phyloP scores from a whole-genome alignment of 139 green algal genomes.

The Chlamydomonas sp. region DNA sequence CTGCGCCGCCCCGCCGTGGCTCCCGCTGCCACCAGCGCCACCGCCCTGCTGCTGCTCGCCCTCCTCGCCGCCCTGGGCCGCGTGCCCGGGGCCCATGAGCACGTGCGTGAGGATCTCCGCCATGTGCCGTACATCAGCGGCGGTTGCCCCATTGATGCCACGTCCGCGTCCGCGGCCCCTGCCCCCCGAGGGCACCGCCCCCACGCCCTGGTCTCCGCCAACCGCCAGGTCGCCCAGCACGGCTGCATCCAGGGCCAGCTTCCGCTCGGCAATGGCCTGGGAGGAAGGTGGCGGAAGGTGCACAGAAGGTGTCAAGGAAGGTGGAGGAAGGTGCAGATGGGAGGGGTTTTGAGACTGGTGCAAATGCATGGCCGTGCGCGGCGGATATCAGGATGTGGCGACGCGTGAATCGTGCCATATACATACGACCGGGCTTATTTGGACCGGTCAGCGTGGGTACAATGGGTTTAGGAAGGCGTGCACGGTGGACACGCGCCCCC shows the following conservation, averaged over 20 bases:
- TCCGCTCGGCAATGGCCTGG: slow-evolving; percentile 84
- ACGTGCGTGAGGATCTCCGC: slow-evolving; percentile 68
- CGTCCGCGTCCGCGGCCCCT: slow-evolving; percentile 23
- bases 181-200: slow-evolving; percentile 16
- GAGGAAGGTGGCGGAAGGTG: not conserved
- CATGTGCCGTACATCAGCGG: slow-evolving; percentile 59
- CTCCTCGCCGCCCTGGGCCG: too few relatives aligned
- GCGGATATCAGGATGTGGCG: not conserved
- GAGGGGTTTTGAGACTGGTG: not conserved
- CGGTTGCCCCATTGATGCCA: slow-evolving; percentile 26
- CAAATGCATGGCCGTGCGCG: not conserved
- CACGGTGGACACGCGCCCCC: not conserved
- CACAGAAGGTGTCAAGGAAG: not conserved
- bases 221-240: slow-evolving; percentile 41
- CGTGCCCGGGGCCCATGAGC: slow-evolving; percentile 13
- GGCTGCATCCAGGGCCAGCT: slow-evolving; percentile 81
- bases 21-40: too few relatives aligned
- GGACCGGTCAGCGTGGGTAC: slow-evolving; percentile 70
- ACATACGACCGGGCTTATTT: not conserved
- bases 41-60: too few relatives aligned
- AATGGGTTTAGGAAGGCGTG: not conserved
- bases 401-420: not conserved
- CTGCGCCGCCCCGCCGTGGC: too few relatives aligned
- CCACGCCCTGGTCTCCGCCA: slow-evolving; percentile 8
- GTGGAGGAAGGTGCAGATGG: not conserved